Base-by-base conservation (phyloP, 2,329 filamentous ascomycete genomes). In the Xenosphaeropsis pyriputrescens region DNA sequence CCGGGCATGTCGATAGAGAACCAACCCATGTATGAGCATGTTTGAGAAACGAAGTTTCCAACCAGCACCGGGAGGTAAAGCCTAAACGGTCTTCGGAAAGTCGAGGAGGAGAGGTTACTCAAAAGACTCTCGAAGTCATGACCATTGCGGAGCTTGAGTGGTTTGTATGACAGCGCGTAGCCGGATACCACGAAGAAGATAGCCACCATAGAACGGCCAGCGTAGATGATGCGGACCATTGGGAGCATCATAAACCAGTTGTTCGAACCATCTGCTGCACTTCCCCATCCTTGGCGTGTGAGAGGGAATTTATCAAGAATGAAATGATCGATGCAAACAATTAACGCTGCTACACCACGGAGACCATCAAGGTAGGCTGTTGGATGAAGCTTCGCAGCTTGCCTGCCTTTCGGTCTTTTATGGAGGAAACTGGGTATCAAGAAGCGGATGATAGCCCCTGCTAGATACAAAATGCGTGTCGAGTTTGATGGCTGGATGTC, bases 181-280 rank as follows among this genome's bases (percentile, higher is more conserved):
- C 63, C 63, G 2, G 62, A 65, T 18, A 66, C 59, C 43, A 65
- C 55, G 47, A 65, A 66, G 50, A 66, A 65, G 35, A 65, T 54
- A 45, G 62, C 57, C 4, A 65, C 62, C 57, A 62, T 60, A 14
- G 60, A 57, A 11, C 56, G 54, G 13, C 62, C 61, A 18, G 57
- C 57, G 45, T 55, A 63, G 13, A 63, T 39, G 29, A 62, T 47
- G 16, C 59, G 56, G 3, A 61, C 7, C 36, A 59, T 57, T 1
- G 62, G 62, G 6, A 63, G 48, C 44, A 64, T 61, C 16, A 63
- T 41, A 11, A 47, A 34, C 34, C 32, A 43, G 15, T 51, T 47
- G 13, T 50, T 44, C 40, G 57, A 26, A 3, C 22, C 22, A 26
- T 26, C 51, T 15, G 57, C 41, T 32, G 57, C 54, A 26, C 22